Evolutionary conservation across 768 basidiomycete genomes (phyloP), one percentile per base, ranked within the genome.

Genomic region (Tricholoma flavovirens): DNA sequence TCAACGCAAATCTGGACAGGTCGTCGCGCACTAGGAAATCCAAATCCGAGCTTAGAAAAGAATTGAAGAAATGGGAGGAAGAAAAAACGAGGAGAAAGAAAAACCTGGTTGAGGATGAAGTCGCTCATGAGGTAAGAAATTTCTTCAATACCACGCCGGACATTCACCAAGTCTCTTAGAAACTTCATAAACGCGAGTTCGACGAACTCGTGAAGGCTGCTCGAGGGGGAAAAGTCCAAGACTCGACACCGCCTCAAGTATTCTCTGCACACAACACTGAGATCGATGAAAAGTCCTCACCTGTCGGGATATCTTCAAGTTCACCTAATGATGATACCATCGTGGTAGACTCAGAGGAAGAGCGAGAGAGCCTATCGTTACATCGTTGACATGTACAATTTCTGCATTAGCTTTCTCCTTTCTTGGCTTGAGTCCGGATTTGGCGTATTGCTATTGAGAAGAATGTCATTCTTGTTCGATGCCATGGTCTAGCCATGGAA

Each of bases 1-100:
- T 77, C 61, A 90, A 90, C 58, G 81, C 86, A 26, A 90, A 89
- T 64, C 73, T 87, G 8, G 88, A 90, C 69, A 79, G 78, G 59
- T 75, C 75, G 17, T 51, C 60, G 1, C 49, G 60, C 15, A 71
- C 77, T 45, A 76, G 84, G 26, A 81, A 79, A 63, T 73, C 72
- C 15, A 66, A 73, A 54, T 57, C 65, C 1, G 77, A 79, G 33
- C 74, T 89, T 12, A 74, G 75, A 40, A 64, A 63, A 40, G 85
- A 87, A 32, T 63, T 89, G 64, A 78, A 73, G 59, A 70, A 68
- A 60, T 84, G 83, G 83, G 87, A 88, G 59, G 80, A 77, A 22
- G 75, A 75, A 29, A 72, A 68, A 55, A 60, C 75, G 54, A 73
- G 68, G 54, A 74, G 69, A 51, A 80, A 76, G 60, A 74, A 73